phyloP scores from a whole-genome alignment of 805 yeast species.

The Yamadazyma paraphyllophila region DNA sequence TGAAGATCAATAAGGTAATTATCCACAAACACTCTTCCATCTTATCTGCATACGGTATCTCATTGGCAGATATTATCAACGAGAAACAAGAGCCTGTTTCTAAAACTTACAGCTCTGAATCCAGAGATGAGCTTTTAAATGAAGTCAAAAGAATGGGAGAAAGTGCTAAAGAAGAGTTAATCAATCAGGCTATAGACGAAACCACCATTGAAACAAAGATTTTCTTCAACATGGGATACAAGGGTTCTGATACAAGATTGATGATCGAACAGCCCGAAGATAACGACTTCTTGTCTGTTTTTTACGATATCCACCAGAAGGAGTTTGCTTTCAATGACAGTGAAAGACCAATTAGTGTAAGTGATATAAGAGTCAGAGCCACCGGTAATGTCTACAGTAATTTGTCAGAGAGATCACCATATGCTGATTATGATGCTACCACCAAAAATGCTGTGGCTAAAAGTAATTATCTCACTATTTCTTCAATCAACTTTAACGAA shows the following conservation, averaged over 20 bases:
- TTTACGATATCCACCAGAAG: constrained; percentile 54
- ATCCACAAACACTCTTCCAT: constrained; percentile 82
- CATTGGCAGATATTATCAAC: constrained; percentile 79
- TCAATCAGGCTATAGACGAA: constrained; percentile 14
- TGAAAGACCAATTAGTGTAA: constrained; percentile 57
- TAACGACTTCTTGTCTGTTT: constrained; percentile 42
- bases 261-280: constrained; percentile 22
- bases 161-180: constrained; percentile 11
- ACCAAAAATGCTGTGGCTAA: constrained; percentile 3
- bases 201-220: constrained; percentile 9
- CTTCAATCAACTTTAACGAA: constrained; percentile 41
- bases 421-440: constrained; percentile 26
- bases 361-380: constrained; percentile 72
- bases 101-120: constrained; percentile 29
- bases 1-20: constrained; percentile 67
- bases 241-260: constrained; percentile 26
- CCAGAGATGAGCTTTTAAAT: constrained; percentile 16
- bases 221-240: constrained; percentile 20
- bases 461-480: neutral
- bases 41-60: constrained; percentile 84
- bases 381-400: constrained; percentile 50
- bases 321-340: constrained; percentile 71
- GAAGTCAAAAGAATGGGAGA: constrained; percentile 8
- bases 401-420: constrained; percentile 49
- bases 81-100: constrained; percentile 76